Conservation (phyloP, 1,139 yeast genomes). For the Taphrina confusa region DNA sequence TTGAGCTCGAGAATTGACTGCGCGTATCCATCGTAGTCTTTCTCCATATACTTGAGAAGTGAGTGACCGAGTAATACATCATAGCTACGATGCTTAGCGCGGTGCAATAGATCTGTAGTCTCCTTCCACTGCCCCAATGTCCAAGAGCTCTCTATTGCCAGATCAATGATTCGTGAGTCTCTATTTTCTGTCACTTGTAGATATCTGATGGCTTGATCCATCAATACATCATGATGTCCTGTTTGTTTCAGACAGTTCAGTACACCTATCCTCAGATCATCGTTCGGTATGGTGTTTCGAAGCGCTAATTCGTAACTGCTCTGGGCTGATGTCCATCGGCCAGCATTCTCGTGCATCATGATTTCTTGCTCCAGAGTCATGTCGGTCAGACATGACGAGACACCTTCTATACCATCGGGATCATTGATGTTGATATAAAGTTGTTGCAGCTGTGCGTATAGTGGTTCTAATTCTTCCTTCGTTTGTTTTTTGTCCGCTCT, state of each 20-base stretch:
- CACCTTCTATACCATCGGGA: slow-evolving; percentile 86
- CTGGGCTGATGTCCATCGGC: slow-evolving; percentile 83
- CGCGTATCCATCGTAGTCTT: slow-evolving; percentile 47
- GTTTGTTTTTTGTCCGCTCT: slow-evolving; percentile 43
- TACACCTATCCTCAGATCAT: slow-evolving; percentile 50
- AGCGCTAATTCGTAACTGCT: slow-evolving; percentile 78
- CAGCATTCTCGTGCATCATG: slow-evolving; percentile 77
- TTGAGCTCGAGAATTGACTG: slow-evolving; percentile 57
- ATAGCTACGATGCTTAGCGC: slow-evolving; percentile 51
- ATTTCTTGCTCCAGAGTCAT: slow-evolving; percentile 63
- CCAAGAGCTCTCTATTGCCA: slow-evolving; percentile 76
- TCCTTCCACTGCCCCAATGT: slow-evolving; percentile 59
- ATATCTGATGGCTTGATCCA: slow-evolving; percentile 17
- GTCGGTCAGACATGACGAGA: slow-evolving; percentile 68
- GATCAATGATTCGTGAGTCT: slow-evolving; percentile 3
- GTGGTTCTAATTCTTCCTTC: slow-evolving; percentile 45
- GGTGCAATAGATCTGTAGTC: slow-evolving; percentile 59
- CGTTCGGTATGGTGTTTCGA: slow-evolving; percentile 47
- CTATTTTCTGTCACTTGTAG: slow-evolving; percentile 8
- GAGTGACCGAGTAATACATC: slow-evolving; percentile 69
- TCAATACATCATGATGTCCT: slow-evolving; percentile 56
- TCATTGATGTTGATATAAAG: slow-evolving; percentile 89
- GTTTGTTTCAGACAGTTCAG: slow-evolving; percentile 60
- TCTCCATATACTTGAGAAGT: slow-evolving; percentile 51
- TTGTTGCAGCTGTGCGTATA: slow-evolving; percentile 55